These are phyloP conservation scores for Nothophoma quercina DNA, from an alignment of 2,329 filamentous ascomycete species.

Conservation along the genomic window DNA sequence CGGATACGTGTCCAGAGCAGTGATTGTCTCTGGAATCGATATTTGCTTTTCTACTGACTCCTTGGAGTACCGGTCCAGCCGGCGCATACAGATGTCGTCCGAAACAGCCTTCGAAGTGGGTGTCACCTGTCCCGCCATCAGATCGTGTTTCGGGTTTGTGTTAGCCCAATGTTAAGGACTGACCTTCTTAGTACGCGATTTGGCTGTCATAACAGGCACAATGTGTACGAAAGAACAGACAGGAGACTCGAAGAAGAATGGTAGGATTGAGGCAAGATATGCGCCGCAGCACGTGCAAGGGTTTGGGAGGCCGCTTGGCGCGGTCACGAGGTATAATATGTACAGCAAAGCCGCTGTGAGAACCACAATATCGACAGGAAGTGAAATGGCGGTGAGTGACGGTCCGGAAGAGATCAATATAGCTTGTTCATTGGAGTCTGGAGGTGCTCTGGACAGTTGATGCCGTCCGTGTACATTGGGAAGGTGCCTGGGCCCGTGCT, in stretches of 20 bases:
- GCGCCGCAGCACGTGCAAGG: constrained; percentile 15
- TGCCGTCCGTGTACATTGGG: constrained; percentile 3
- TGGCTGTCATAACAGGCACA: constrained; percentile 39
- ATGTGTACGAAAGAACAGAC: constrained; percentile 2
- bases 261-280: neutral
- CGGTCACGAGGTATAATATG: constrained; percentile 8
- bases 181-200: constrained; percentile 47
- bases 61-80: constrained; percentile 34
- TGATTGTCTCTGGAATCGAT: constrained; percentile 48
- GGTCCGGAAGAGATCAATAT: neutral
- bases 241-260: constrained; percentile 1
- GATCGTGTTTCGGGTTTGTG: constrained; percentile 17
- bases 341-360: neutral
- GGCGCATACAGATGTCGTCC: constrained; percentile 37
- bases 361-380: neutral
- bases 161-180: constrained; percentile 21
- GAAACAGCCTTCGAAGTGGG: constrained; percentile 34
- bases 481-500: constrained; percentile 8
- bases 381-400: neutral
- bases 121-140: constrained; percentile 37
- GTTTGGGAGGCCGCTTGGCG: constrained; percentile 5
- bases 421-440: neutral
- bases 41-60: constrained; percentile 46
- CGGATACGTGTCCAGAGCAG: constrained; percentile 46
- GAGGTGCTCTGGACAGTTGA: neutral